These are phyloP conservation scores for Colletotrichum phormii DNA, from an alignment of 2,329 filamentous ascomycete genomes.

Conservation along the genomic window DNA sequence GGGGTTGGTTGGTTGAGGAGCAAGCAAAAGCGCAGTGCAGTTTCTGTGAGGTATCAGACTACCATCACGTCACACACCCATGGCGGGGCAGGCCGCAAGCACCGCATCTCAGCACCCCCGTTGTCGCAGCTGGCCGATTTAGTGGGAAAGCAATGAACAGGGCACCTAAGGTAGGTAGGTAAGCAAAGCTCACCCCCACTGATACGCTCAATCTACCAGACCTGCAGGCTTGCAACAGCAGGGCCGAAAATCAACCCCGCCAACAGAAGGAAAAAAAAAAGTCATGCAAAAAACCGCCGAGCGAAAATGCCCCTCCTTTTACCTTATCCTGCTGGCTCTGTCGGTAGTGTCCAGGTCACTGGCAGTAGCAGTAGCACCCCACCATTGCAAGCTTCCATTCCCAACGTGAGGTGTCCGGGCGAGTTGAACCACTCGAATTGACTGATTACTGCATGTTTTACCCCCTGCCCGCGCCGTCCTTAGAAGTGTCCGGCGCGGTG, in stretches of 20 bases:
- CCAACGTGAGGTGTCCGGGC: constrained; percentile 19
- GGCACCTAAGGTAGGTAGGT: no score
- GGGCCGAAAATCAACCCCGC: constrained; percentile 36
- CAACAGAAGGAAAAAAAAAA: constrained; percentile 39
- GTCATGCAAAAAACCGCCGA: constrained; percentile 28
- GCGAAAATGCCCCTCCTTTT: constrained; percentile 3
- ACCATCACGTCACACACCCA: constrained; percentile 40
- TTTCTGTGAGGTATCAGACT: constrained; percentile 26
- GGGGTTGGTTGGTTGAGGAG: constrained; percentile 7
- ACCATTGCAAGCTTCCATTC: constrained; percentile 36
- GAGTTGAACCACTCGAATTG: constrained; percentile 33
- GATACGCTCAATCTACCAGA: constrained; percentile 6
- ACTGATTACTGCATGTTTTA: constrained; percentile 28
- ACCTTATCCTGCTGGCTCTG: background rate
- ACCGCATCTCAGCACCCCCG: background rate
- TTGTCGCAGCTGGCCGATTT: background rate
- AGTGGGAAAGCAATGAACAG: background rate
- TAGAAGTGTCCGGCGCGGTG: background rate
- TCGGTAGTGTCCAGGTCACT: background rate
- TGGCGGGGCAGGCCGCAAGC: constrained; percentile 20
- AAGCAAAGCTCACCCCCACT: constrained; percentile 21
- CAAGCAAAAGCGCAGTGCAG: background rate
- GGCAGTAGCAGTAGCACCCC: constrained; percentile 38
- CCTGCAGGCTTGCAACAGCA: background rate
- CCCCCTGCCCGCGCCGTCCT: background rate